Evolutionary conservation across 1,284 basidiomycete species (phyloP), one percentile per base, ranked within the genome.

Genomic region (Ceratobasidium sp.): DNA sequence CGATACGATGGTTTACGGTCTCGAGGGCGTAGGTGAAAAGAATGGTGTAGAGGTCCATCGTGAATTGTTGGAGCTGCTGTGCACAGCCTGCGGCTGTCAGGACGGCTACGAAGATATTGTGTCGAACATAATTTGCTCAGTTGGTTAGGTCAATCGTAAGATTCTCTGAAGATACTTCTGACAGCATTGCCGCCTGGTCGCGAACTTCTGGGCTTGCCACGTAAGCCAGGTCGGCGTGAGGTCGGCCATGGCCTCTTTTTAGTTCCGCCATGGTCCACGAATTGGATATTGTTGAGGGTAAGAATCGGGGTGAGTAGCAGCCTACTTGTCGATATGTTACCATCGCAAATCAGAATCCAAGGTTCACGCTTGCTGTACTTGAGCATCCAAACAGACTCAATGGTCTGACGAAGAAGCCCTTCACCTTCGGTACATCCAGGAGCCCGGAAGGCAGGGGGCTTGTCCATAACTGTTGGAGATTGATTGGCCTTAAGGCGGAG

Each of bases 1-100:
- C 83, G 10, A 86, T 81, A 79, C 91, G 91, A 84, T 96, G 93
- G 84, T 98, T 98, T 78, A 92, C 92, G 0, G 93, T 95, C 84
- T 98, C 96, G 65, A 96, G 92, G 78, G 98, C 89, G 82, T 93
- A 98, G 0, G 95, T 92, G 83, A 98, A 96, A 15, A 98, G 89
- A 82, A 98, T 96, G 26, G 95, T 92, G 83, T 98, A 98, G 50
- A 98, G 87, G 81, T 96, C 94, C 68, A 91, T 90, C 79, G 95
- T 90, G 80, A 96, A 90, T 20, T 90, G 88, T 82, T 96, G 94
- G 33, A 95, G 89, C 85, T 98, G 97, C 1, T 83, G 83, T 1
- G 88, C 87, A 67, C 94, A 93, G 81, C 92, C 93, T 73, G 91
- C 89, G 15, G 91, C 90, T 80, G 90, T 91, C 77, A 98, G 89